Conservation (phyloP, 305 asterid species). For the Fraxinus albicans region DNA sequence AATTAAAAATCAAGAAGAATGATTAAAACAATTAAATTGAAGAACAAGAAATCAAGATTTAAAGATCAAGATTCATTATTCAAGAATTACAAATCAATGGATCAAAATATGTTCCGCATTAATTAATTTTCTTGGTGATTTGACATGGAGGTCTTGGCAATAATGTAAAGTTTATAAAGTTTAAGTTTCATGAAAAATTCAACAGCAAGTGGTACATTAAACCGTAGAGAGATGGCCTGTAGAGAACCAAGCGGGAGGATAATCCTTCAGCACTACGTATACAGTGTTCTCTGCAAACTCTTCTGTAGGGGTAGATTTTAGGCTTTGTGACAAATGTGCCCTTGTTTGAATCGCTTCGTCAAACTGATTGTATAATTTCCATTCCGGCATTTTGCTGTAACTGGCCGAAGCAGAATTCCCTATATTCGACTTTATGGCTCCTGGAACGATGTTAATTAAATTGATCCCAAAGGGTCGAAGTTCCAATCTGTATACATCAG, state of each 20-base stretch:
- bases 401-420: conserved; percentile 59
- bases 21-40: no score
- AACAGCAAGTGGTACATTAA: conserved; percentile 57
- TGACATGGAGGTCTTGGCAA: no score
- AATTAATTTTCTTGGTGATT: no score
- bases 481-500: conserved; percentile 52
- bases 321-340: conserved; percentile 48
- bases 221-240: conserved; percentile 57
- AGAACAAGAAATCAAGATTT: no score
- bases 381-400: conserved; percentile 72
- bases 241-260: conserved; percentile 71
- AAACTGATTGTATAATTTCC: conserved; percentile 74
- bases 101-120: no score
- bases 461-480: conserved; percentile 68
- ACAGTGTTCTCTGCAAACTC: conserved; percentile 80
- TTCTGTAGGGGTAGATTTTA: conserved; percentile 62
- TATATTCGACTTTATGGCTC: conserved; percentile 74
- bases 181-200: no score
- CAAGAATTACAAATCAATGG: no score
- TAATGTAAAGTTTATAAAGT: no score
- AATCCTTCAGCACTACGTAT: conserved; percentile 55
- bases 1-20: no score
- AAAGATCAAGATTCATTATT: no score
- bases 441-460: conserved; percentile 73
- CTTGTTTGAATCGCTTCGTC: conserved; percentile 59